A percentile compares a stretch with the other conserved stretches of the same genome.
phyloP scores from a whole-genome alignment of 345 rosid species.

The Bruguiera sexangula region DNA sequence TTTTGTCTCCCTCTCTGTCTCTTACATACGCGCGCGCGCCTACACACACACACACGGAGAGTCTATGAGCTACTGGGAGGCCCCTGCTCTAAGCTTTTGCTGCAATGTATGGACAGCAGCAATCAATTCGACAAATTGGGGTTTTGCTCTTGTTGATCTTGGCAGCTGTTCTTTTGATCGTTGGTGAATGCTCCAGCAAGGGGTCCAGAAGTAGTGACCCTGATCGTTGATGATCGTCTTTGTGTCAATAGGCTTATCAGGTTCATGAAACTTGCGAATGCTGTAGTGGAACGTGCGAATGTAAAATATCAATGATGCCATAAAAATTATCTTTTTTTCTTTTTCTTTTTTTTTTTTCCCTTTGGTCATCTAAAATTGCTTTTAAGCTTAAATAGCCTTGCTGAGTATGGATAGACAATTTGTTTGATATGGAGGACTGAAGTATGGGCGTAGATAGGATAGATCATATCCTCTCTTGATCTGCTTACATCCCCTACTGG shows the following conservation, averaged over 20 bases:
- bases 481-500: background rate
- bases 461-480: background rate
- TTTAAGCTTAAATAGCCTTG: background rate
- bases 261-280: slow-evolving; percentile 20
- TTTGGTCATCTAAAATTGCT: background rate
- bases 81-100: slow-evolving; percentile 10
- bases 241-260: slow-evolving; percentile 98
- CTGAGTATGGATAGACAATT: background rate
- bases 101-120: slow-evolving; percentile 67
- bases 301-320: no score
- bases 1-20: background rate
- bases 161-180: slow-evolving; percentile 85
- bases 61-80: background rate
- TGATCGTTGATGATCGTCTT: slow-evolving; percentile 50
- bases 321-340: background rate
- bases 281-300: background rate
- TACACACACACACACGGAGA: background rate
- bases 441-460: background rate
- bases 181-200: slow-evolving; percentile 91
- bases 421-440: background rate
- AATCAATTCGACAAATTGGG: slow-evolving; percentile 79
- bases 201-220: slow-evolving; percentile 45
- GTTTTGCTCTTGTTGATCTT: slow-evolving; percentile 80
- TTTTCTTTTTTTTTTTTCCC: background rate
- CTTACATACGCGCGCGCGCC: background rate